A percentile compares a stretch with the other conserved stretches of the same genome.
These are phyloP conservation scores for Boletus speciosus DNA, from an alignment of 768 basidiomycete species.

Conservation along the genomic window DNA sequence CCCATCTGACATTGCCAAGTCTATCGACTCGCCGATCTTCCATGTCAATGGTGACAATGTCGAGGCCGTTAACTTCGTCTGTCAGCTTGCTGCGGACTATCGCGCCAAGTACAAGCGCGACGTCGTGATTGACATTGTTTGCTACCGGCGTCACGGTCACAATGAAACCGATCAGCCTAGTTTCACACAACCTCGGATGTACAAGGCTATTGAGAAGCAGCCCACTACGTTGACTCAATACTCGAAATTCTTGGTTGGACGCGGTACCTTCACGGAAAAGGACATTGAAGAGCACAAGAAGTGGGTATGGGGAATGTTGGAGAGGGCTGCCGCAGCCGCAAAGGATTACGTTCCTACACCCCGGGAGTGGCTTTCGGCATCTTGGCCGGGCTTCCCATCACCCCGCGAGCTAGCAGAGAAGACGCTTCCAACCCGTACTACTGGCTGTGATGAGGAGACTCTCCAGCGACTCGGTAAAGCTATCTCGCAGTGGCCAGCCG, in stretches of 20 bases:
- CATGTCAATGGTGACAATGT: slow-evolving; percentile 99
- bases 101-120: slow-evolving; percentile 98
- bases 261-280: slow-evolving; percentile 91
- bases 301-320: slow-evolving; percentile 99
- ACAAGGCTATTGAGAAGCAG: slow-evolving; percentile 93
- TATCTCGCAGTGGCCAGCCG: slow-evolving; percentile 81
- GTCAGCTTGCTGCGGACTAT: slow-evolving; percentile 96
- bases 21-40: slow-evolving; percentile 98
- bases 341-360: slow-evolving; percentile 95
- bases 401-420: slow-evolving; percentile 93
- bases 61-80: slow-evolving; percentile 98
- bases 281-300: slow-evolving; percentile 98
- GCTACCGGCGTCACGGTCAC: slow-evolving; percentile 98
- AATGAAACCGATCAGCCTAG: slow-evolving; percentile 99
- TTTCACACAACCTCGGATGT: slow-evolving; percentile 99
- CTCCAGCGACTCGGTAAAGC: slow-evolving; percentile 84
- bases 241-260: slow-evolving; percentile 83
- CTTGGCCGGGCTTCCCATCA: slow-evolving; percentile 98
- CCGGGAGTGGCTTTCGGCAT: slow-evolving; percentile 96
- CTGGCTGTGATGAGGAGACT: slow-evolving; percentile 72
- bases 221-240: slow-evolving; percentile 90
- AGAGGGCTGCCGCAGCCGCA: slow-evolving; percentile 88
- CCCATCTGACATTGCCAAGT: slow-evolving; percentile 96
- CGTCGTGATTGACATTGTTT: slow-evolving; percentile 97
- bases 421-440: slow-evolving; percentile 85